Evolutionary conservation across 2,329 filamentous ascomycete genomes (phyloP), one percentile per base, ranked within the genome.

Genomic region (Delphinella strobiligena): DNA sequence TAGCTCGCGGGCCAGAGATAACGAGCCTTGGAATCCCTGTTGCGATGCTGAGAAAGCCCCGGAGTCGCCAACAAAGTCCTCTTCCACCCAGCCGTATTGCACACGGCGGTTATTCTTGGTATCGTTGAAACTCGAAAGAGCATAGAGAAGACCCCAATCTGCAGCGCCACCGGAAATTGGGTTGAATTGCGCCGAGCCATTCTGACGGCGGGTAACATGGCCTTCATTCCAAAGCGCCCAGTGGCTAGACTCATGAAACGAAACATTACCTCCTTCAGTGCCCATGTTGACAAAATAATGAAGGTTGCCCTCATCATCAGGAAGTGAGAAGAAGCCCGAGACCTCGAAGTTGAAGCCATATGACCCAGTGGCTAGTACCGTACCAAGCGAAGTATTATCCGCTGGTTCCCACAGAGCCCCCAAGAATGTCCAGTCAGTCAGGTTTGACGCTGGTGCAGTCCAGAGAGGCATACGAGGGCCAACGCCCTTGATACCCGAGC

Each of bases 331-430:
- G 54, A 67, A 66, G 42, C 65, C 64, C 0, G 62, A 65, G 41
- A 67, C 64, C 47, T 68, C 65, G 34, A 67, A 67, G 49, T 68
- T 68, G 53, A 59, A 67, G 8, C 55, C 64, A 38, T 66, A 66
- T 2, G 55, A 59, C 15, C 64, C 63, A n/a, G 65, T 67, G 37
- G 62, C 58, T 4, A 66, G 44, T 5, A 62, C 43, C 11, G 58
- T 58, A 5, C 62, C 63, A 4, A 67, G 51, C n/a, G 55, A 60
- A 10, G 55, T 58, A 47, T 67, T 67, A 10, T 44, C 51, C 3
- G 51, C 53, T 4, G 64, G 64, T 49, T 67, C 64, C 60, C 63
- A 67, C 4, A 68, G 50, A 9, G 64, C 57, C 12, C 65, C 64
- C 3, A 66, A 49, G 56, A 65, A 68, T 4, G 61, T 64, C 64